Evolutionary conservation across 2,329 filamentous ascomycete genomes (phyloP).

Genomic region (Chlorencoelia australis): DNA sequence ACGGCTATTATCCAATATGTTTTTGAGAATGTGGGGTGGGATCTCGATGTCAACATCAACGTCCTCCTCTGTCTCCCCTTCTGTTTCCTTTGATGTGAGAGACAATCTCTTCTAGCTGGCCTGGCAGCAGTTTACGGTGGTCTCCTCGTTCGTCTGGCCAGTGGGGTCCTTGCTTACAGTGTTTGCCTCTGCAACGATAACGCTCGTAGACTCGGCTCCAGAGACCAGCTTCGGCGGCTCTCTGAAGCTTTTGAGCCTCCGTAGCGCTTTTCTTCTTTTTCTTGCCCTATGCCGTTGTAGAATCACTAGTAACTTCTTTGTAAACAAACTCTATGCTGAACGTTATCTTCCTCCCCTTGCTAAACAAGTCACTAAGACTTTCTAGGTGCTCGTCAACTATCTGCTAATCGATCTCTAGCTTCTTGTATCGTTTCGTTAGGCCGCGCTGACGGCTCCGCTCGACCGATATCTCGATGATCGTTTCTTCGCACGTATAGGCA

Average conservation of each 20-base stretch:
- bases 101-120: conserved; percentile 14
- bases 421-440: conserved; percentile 15
- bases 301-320: conserved; percentile 14
- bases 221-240: conserved; percentile 11
- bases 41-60: conserved; percentile 15
- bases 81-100: conserved; percentile 16
- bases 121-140: not conserved
- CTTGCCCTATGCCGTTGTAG: conserved; percentile 11
- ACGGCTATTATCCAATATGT: conserved; percentile 16
- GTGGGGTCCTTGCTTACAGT: conserved; percentile 13
- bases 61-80: conserved; percentile 17
- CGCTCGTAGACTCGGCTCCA: conserved; percentile 14
- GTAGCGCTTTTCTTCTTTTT: conserved; percentile 14
- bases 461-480: conserved; percentile 13
- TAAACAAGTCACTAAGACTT: conserved; percentile 16
- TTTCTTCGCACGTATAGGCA: conserved; percentile 9
- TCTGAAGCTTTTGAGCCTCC: conserved; percentile 12
- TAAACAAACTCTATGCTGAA: conserved; percentile 16
- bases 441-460: conserved; percentile 11
- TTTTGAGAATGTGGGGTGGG: conserved; percentile 14
- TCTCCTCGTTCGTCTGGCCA: not conserved
- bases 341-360: conserved; percentile 14
- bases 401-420: conserved; percentile 15
- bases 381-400: conserved; percentile 14
- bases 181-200: conserved; percentile 11